A percentile compares a stretch with the other conserved stretches of the same genome.
These are phyloP conservation scores for Coniochaeta sp. DNA, from an alignment of 2,329 filamentous ascomycete genomes.

Conservation along the genomic window DNA sequence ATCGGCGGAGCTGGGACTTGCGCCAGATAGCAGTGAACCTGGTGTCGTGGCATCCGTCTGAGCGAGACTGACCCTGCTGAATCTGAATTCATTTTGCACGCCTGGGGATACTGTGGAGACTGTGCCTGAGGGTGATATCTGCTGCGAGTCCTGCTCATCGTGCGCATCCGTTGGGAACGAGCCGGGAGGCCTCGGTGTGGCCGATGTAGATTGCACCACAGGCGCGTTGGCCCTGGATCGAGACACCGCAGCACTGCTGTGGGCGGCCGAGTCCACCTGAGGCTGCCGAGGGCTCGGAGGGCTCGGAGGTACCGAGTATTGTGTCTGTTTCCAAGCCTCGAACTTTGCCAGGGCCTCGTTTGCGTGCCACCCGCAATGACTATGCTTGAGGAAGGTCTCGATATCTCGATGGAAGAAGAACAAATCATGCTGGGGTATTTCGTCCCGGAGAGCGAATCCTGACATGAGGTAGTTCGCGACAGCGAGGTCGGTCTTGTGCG, in stretches of 20 bases:
- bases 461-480: neutral
- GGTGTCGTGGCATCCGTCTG: neutral
- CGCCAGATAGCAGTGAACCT: neutral
- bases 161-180: too few species aligned
- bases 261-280: too few species aligned
- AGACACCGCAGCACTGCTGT: too few species aligned
- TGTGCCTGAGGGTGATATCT: too few species aligned
- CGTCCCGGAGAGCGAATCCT: neutral
- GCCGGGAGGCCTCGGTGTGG: neutral
- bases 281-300: too few species aligned
- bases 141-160: too few species aligned
- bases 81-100: neutral
- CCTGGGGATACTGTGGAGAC: too few species aligned
- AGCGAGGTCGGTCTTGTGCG: neutral
- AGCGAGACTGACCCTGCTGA: neutral
- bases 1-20: neutral
- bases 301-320: neutral
- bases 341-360: neutral
- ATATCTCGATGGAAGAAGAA: neutral
- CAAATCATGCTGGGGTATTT: neutral
- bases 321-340: neutral
- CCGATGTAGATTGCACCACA: too few species aligned
- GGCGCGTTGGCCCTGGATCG: too few species aligned
- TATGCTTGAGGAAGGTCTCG: neutral
- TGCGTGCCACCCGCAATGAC: neutral